Base-by-base conservation (phyloP, 225 moss, liverwort and hornwort genomes). In the Rhytidiadelphus loreus region DNA sequence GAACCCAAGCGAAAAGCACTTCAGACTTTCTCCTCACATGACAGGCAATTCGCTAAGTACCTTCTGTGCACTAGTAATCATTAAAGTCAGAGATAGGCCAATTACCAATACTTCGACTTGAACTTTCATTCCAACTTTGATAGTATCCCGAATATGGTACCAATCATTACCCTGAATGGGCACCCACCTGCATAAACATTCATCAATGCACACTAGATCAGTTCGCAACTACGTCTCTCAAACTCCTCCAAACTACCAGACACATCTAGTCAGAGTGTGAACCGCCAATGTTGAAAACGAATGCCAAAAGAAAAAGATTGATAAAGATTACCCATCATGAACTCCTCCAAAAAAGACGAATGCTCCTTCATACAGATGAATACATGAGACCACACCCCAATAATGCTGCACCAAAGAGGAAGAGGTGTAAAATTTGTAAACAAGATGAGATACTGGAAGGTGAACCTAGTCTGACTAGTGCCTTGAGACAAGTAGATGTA, bases 101-200 rank as follows among this genome's bases (percentile, higher is more conserved):
- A 90, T 95, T 90, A 97, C 97, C 91, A 99, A 75, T 74, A 99
- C 97, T 95, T 99, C 98, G 63, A 99, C 96, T 89, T 97, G 99
- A 80, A 99, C 99, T 83, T 85, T 91, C 96, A 96, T 95, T 70
- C 96, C 96, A 73, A 96, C 96, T 95, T 95, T 96, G 88, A 99
- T 96, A 81, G 90, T 83, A 29, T 99, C 88, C 77, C 99, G 94
- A 82, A 97, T 95, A 80, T 97, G 89, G 87, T 96, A 99, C 99
- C 99, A 99, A 87, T 99, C 99, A 86, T 99, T 99, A 91, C 94
- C 96, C 91, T 92, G 92, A 70, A 99, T 99, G 65, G 99, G 93
- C 88, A 99, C 92, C 99, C 99, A 99, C 88, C 98, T 99, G 96
- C 89, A 93, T 60, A 86, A 66, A 58, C 63, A 88, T 63, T 86